Percentiles rank a stretch among this genome's conserved stretches.
These are phyloP conservation scores for Symmetrospora coprosmae DNA, from an alignment of 768 basidiomycete genomes.

Conservation along the genomic window DNA sequence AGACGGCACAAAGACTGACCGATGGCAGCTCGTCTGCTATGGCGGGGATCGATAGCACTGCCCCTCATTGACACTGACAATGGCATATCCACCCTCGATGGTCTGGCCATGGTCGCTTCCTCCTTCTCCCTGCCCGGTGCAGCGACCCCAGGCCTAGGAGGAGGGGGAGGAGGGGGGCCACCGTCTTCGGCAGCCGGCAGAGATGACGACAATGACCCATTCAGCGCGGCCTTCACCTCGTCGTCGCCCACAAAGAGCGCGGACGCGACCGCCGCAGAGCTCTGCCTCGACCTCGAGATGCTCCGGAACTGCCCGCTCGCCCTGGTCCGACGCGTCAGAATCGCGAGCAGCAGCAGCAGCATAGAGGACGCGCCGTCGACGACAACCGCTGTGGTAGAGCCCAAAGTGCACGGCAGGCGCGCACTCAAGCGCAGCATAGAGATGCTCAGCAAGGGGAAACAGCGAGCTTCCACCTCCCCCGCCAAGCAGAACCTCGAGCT, in stretches of 20 bases:
- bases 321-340: too few relatives aligned
- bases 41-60: conserved; percentile 19
- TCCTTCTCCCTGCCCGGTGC: background rate
- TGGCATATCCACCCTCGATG: conserved; percentile 4
- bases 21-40: conserved; percentile 3
- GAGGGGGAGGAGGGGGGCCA: too few relatives aligned
- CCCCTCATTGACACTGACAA: background rate
- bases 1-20: too few relatives aligned
- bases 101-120: conserved; percentile 5
- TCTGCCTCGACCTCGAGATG: conserved; percentile 19
- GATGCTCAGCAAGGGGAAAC: conserved; percentile 20
- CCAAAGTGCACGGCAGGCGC: conserved; percentile 6
- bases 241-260: background rate
- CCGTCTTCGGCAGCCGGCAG: conserved; percentile 3
- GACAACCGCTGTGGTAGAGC: too few relatives aligned
- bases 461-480: background rate
- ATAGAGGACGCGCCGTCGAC: too few relatives aligned
- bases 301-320: conserved; percentile 2
- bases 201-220: conserved; percentile 3
- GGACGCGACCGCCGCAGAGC: conserved; percentile 9
- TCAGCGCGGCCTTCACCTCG: background rate
- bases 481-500: background rate
- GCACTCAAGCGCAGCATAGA: conserved; percentile 14
- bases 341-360: too few relatives aligned
- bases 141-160: too few relatives aligned